Percentiles rank a stretch among this genome's conserved stretches.
phyloP scores from a whole-genome alignment of 768 basidiomycete species.

The Flagelloscypha sp. region DNA sequence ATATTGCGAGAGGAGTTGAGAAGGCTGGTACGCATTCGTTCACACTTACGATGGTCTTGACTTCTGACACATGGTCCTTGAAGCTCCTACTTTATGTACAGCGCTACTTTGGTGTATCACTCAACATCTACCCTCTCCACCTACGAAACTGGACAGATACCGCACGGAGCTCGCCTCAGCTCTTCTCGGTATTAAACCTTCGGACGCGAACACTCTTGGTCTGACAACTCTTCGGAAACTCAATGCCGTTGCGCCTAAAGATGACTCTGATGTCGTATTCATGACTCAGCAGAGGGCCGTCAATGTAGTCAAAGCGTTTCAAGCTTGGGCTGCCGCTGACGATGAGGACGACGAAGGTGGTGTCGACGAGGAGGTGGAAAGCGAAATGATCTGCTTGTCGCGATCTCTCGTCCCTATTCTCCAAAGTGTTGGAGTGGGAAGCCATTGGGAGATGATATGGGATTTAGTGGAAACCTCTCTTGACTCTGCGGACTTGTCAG shows the following conservation, averaged over 20 bases:
- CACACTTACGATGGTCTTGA: conserved; percentile 2
- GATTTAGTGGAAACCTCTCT: conserved; percentile 83
- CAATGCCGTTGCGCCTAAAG: conserved; percentile 62
- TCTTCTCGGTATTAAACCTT: conserved; percentile 55
- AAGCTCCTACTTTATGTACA: no score
- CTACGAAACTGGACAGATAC: conserved; percentile 65
- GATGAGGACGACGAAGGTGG: conserved; percentile 43
- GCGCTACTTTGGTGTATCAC: no score
- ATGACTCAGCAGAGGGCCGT: conserved; percentile 79
- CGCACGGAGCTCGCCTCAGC: conserved; percentile 88
- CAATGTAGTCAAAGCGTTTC: conserved; percentile 78
- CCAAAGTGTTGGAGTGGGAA: conserved; percentile 76
- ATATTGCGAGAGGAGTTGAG: conserved; percentile 56
- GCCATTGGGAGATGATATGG: conserved; percentile 91
- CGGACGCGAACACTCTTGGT: conserved; percentile 61
- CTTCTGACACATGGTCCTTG: no score
- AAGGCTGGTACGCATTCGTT: conserved; percentile 40
- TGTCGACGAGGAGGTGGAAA: conserved; percentile 71
- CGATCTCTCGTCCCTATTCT: conserved; percentile 75
- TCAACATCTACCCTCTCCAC: no score
- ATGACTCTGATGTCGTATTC: conserved; percentile 76
- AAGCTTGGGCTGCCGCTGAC: conserved; percentile 66
- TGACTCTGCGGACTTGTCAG: conserved; percentile 52
- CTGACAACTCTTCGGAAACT: conserved; percentile 62
- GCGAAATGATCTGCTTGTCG: conserved; percentile 67